These are phyloP conservation scores for Tetrahymena malaccensis DNA, from an alignment of 73 alveolate species.

Conservation along the genomic window DNA sequence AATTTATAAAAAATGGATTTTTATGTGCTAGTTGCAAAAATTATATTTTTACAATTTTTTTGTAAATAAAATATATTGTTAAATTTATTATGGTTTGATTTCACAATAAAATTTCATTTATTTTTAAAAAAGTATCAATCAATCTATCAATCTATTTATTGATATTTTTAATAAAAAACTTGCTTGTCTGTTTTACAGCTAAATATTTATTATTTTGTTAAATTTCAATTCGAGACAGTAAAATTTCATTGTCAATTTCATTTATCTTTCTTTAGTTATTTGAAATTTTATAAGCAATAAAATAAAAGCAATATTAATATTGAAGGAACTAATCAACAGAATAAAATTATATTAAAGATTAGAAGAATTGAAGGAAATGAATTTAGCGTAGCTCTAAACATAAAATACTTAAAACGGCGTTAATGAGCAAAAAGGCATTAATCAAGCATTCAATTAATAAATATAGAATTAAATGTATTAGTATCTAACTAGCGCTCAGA, in stretches of 20 bases:
- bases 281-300: not conserved
- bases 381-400: not conserved
- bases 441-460: not conserved
- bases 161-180: no score
- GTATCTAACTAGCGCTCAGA: not conserved
- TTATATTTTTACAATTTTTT: no score
- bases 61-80: no score
- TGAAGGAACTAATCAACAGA: not conserved
- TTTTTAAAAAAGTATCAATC: no score
- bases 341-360: no score
- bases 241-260: not conserved
- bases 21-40: no score
- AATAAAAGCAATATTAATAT: not conserved
- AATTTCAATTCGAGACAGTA: not conserved
- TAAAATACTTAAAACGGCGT: not conserved
- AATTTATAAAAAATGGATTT: no score
- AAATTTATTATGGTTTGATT: no score
- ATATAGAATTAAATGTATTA: not conserved
- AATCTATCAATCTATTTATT: no score
- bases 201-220: no score
- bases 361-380: not conserved
- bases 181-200: no score
- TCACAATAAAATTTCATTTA: no score
- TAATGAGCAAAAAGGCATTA: not conserved
- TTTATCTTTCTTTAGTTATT: not conserved